Evolutionary conservation across 805 yeast genomes (phyloP).

Genomic region (Millerozyma miso): DNA sequence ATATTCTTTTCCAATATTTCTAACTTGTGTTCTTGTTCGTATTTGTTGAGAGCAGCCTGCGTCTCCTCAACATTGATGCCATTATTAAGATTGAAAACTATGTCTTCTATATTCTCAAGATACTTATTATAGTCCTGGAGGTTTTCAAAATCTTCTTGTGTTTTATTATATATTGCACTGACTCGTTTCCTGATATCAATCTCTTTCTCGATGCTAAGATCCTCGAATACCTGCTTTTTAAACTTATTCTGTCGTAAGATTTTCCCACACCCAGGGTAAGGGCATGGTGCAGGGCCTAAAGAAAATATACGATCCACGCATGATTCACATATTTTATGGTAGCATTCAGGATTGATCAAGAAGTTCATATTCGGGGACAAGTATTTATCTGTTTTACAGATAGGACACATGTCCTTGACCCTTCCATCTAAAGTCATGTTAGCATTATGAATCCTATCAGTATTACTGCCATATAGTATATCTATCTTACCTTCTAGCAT

Average conservation of each 20-base stretch:
- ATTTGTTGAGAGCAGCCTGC: slow-evolving; percentile 59
- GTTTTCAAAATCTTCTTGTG: slow-evolving; percentile 63
- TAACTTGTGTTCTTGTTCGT: slow-evolving; percentile 70
- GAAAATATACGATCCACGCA: slow-evolving; percentile 95
- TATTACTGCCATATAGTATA: background rate
- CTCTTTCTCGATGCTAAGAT: slow-evolving; percentile 83
- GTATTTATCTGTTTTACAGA: slow-evolving; percentile 92
- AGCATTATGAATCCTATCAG: slow-evolving; percentile 2
- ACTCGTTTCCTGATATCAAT: slow-evolving; percentile 86
- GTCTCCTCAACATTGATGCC: slow-evolving; percentile 66
- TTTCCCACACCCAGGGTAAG: slow-evolving; percentile 86
- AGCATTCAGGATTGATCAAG: slow-evolving; percentile 94
- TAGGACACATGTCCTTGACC: slow-evolving; percentile 85
- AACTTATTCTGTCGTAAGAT: slow-evolving; percentile 83
- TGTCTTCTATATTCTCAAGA: slow-evolving; percentile 77
- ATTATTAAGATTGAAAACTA: slow-evolving; percentile 71
- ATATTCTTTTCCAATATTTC: slow-evolving; percentile 74
- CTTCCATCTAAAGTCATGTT: slow-evolving; percentile 37
- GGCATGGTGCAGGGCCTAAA: slow-evolving; percentile 95
- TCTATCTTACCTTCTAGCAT: slow-evolving; percentile 10
- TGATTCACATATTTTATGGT: slow-evolving; percentile 94
- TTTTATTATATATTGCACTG: slow-evolving; percentile 71
- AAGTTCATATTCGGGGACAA: slow-evolving; percentile 90
- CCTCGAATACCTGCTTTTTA: slow-evolving; percentile 91
- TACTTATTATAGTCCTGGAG: slow-evolving; percentile 67